Base-by-base conservation (phyloP, 805 yeast genomes). In the Schwanniomyces polymorphus region DNA sequence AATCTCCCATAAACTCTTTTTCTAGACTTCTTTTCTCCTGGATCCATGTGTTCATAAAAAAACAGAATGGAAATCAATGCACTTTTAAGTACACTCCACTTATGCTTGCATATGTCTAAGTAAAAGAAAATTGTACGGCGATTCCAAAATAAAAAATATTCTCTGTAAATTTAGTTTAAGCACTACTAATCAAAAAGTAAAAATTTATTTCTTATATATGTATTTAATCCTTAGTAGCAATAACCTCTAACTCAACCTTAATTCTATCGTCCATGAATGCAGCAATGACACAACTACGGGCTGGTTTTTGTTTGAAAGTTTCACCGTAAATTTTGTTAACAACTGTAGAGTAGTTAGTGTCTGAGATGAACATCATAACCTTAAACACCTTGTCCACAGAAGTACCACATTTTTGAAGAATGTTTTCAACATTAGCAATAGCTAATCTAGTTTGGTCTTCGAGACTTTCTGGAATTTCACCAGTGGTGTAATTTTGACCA, bases 281-380 rank as follows among this genome's bases (percentile, higher is more conserved):
- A 28, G 76, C 82, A 44, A 77, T 67, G 31, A 80, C 67, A 57
- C 82, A 77, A 41, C 78, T 72, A 67, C 85, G 72, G 7, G 81
- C 81, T 16, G 85, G 85, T 51, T 69, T 67, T 39, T 68, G 64
- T 2, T 72, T 69, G 65, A 81, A 76, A 56, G 70, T 66, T 51
- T 73, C 67, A 14, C 64, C 65, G 57, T 80, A 81, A 37, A 79
- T 68, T 40, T 67, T 57, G 61, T 80, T 80, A 53, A 80, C 68
- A 23, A 55, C 60, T 5, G 70, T 57, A 14, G 76, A 73, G 52
- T 76, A 72, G 27, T 65, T 59, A 23, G 72, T 66, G 51, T 79
- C 70, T 23, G 70, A 63, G 43, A 81, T 71, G 57, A 80, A 79
- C 49, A 79, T 65, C 44, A 78, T 58, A 0, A 79, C 81, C 59